phyloP scores from a whole-genome alignment of 495 filamentous ascomycete species.

The Gamarada debralockiae region DNA sequence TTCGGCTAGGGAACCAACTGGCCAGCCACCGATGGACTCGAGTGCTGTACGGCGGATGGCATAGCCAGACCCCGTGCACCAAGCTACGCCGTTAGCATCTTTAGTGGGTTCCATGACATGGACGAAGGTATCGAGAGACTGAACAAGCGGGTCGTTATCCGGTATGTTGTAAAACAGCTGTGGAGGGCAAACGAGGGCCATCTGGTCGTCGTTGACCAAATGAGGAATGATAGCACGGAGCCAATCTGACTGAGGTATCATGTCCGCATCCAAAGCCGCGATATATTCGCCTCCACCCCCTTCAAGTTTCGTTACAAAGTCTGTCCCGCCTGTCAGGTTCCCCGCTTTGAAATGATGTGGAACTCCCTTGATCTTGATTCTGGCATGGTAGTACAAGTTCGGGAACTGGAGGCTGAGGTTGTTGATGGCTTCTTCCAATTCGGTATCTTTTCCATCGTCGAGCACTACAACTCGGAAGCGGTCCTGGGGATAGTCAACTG shows the following conservation, averaged over 20 bases:
- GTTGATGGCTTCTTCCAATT: slow-evolving; percentile 31
- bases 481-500: slow-evolving; percentile 46
- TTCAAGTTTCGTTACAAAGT: slow-evolving; percentile 29
- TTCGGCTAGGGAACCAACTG: slow-evolving; percentile 45
- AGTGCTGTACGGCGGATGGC: slow-evolving; percentile 44
- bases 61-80: slow-evolving; percentile 53
- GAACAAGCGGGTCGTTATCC: slow-evolving; percentile 42
- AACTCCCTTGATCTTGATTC: slow-evolving; percentile 37
- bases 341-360: slow-evolving; percentile 54
- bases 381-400: slow-evolving; percentile 43
- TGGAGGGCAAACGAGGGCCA: slow-evolving; percentile 47
- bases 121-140: slow-evolving; percentile 43
- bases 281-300: slow-evolving; percentile 44
- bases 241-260: slow-evolving; percentile 54
- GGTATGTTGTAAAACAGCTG: slow-evolving; percentile 55
- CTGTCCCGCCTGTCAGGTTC: slow-evolving; percentile 47
- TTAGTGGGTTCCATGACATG: slow-evolving; percentile 50
- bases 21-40: slow-evolving; percentile 48
- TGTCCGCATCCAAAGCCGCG: slow-evolving; percentile 51
- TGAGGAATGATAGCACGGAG: slow-evolving; percentile 46
- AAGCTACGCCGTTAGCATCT: slow-evolving; percentile 42
- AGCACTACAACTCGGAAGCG: slow-evolving; percentile 45
- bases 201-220: slow-evolving; percentile 39
- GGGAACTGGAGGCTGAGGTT: slow-evolving; percentile 25
- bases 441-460: slow-evolving; percentile 43